Evolutionary conservation across 768 basidiomycete genomes (phyloP).

Genomic region (Astraeus odoratus): DNA sequence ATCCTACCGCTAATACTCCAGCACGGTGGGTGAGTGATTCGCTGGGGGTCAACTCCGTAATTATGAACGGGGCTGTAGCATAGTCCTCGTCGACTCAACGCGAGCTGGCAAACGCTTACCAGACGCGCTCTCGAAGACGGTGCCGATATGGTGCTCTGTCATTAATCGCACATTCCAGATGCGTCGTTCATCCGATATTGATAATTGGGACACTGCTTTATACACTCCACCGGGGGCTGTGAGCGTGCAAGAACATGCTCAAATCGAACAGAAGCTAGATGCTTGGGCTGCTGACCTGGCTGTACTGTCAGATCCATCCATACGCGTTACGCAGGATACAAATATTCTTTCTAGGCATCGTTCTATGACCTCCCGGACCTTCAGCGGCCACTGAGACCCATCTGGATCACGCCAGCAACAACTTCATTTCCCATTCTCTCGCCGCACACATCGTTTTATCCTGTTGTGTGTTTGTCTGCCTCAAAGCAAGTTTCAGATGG

Average conservation of each 20-base stretch:
- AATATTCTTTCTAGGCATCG: constrained; percentile 43
- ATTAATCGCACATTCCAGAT: constrained; percentile 57
- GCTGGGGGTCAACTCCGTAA: neutral
- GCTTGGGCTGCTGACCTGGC: constrained; percentile 63
- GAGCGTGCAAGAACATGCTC: constrained; percentile 68
- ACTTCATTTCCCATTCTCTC: constrained; percentile 38
- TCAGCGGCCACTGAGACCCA: constrained; percentile 62
- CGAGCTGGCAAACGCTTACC: constrained; percentile 90
- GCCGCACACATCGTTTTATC: constrained; percentile 35
- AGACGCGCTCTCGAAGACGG: constrained; percentile 87
- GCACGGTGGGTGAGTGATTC: constrained; percentile 49
- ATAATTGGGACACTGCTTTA: constrained; percentile 49
- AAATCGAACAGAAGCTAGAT: constrained; percentile 62
- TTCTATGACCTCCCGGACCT: constrained; percentile 63
- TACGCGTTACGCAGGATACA: neutral
- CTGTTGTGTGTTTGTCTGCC: constrained; percentile 82
- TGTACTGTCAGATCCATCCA: constrained; percentile 21
- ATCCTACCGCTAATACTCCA: constrained; percentile 52
- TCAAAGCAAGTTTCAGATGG: constrained; percentile 63
- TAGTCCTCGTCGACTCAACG: constrained; percentile 89
- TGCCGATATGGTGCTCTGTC: constrained; percentile 93
- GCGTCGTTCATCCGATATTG: constrained; percentile 6
- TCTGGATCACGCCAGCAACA: constrained; percentile 83
- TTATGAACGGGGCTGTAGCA: constrained; percentile 31
- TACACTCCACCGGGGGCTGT: constrained; percentile 69